These are phyloP conservation scores for Yamadazyma takamatsuzukensis DNA, from an alignment of 805 yeast species.

Conservation along the genomic window DNA sequence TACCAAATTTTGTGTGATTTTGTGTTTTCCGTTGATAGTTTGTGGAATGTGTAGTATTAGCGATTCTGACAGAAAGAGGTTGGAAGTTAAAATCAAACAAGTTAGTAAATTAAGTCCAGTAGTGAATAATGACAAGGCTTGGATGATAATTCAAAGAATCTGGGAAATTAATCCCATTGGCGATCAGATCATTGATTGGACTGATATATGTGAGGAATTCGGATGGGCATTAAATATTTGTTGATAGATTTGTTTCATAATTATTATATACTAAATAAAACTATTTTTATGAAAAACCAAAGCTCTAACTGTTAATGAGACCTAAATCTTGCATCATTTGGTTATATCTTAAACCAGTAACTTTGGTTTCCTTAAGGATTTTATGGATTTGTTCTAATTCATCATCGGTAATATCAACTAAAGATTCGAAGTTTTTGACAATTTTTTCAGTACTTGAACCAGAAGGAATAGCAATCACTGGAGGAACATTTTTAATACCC, in stretches of 20 bases:
- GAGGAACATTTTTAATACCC: slow-evolving; percentile 43
- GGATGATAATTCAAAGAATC: slow-evolving; percentile 14
- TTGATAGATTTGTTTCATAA: too few species aligned
- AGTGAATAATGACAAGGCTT: slow-evolving; percentile 14
- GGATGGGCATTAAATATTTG: slow-evolving; percentile 19
- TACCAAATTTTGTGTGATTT: slow-evolving; percentile 12
- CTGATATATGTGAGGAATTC: slow-evolving; percentile 20
- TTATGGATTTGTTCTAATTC: slow-evolving; percentile 54
- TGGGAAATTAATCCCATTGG: slow-evolving; percentile 20
- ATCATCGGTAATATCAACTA: slow-evolving; percentile 46
- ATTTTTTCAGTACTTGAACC: slow-evolving; percentile 60
- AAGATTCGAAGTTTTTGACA: slow-evolving; percentile 51
- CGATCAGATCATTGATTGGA: slow-evolving; percentile 18
- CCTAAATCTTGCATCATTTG: too few species aligned
- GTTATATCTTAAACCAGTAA: slow-evolving; percentile 58
- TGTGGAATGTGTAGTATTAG: slow-evolving; percentile 23
- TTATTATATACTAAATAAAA: too few species aligned
- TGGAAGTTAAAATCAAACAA: slow-evolving; percentile 15
- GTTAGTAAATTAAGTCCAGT: slow-evolving; percentile 14
- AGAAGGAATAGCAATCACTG: slow-evolving; percentile 77
- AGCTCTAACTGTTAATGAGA: too few species aligned
- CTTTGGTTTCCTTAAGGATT: slow-evolving; percentile 38
- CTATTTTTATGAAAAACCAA: too few species aligned
- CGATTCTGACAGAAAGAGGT: slow-evolving; percentile 15
- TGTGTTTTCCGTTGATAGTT: slow-evolving; percentile 19